Evolutionary conservation across 208 protist genomes (phyloP), one percentile per base, ranked within the genome.

Genomic region (Trypanosoma cruzi): DNA sequence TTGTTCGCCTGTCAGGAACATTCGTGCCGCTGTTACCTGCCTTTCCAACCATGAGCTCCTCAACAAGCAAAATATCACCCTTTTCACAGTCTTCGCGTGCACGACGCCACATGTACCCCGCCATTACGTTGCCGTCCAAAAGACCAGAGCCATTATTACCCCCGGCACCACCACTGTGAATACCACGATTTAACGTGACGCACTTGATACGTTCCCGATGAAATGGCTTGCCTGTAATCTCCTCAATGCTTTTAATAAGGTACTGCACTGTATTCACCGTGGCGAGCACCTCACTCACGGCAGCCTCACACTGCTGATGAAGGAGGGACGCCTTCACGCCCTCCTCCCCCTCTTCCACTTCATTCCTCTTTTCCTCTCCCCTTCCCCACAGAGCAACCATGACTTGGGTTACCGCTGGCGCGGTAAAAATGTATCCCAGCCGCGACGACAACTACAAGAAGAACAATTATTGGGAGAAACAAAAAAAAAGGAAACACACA

Each of bases 251-350:
- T 26, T 81, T 68, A 36, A 94, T 84, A n/a, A 96, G 44, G 73
- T 96, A 96, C 73, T 91, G 86, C 18, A 96, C 77, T 2, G 90
- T 96, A 60, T 96, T 94, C 13, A 94, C 84, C 22, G 84, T 68
- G 20, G 65, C 66, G 31, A 96, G 69, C 10, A 96, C 88, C 60
- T 92, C 85, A 57, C 86, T 72, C 0, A 94, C 84, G 16, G 84
- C 77, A 11, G 79, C 75, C 59, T 88, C 85, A 75, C 90, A 96
- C 34, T 89, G 32, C 48, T 60, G 46, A 29, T 71, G 64, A 11
- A 49, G 28, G 24, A 31, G 31, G 29, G 22, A 1, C 29, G 53
- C 4, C 6, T 62, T 60, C 50, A 60, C 29, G n/a, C n/a, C 57
- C 29, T 28, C 50, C 11, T 14, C 55, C 3, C 8, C 59, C 18